phyloP scores from a whole-genome alignment of 768 basidiomycete species.

The Leccinum truebloodii region DNA sequence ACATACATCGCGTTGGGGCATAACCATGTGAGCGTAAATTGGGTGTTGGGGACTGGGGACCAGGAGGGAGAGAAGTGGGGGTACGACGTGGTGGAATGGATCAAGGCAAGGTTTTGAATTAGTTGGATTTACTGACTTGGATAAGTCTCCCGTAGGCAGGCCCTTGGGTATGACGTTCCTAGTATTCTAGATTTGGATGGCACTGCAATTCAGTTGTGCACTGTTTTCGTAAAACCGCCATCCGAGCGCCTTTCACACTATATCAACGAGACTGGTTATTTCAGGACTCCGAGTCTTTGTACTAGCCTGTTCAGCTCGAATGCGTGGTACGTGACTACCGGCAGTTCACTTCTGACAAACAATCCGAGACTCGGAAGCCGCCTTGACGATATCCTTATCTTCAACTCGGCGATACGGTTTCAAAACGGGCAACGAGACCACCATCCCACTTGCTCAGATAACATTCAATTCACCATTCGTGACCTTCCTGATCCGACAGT shows the following conservation, averaged over 20 bases:
- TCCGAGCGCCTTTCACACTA: neutral
- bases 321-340: slow-evolving; percentile 3
- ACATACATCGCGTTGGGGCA: slow-evolving; percentile 49
- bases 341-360: neutral
- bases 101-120: slow-evolving; percentile 24
- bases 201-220: slow-evolving; percentile 1
- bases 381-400: slow-evolving; percentile 57
- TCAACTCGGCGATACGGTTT: slow-evolving; percentile 60
- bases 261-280: slow-evolving; percentile 2
- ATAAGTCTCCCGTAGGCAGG: neutral
- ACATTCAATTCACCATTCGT: slow-evolving; percentile 10
- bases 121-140: slow-evolving; percentile 1
- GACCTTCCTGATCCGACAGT: neutral
- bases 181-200: no score
- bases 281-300: neutral
- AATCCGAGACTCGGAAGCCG: slow-evolving; percentile 33
- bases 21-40: slow-evolving; percentile 62
- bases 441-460: slow-evolving; percentile 35
- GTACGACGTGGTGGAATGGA: slow-evolving; percentile 42
- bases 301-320: slow-evolving; percentile 14
- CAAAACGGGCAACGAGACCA: slow-evolving; percentile 64
- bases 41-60: slow-evolving; percentile 51
- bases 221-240: slow-evolving; percentile 1
- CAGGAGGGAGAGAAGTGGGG: slow-evolving; percentile 64
- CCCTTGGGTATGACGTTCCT: no score